phyloP scores from a whole-genome alignment of 176 grass and related monocot genomes.

The Carex parvula region DNA sequence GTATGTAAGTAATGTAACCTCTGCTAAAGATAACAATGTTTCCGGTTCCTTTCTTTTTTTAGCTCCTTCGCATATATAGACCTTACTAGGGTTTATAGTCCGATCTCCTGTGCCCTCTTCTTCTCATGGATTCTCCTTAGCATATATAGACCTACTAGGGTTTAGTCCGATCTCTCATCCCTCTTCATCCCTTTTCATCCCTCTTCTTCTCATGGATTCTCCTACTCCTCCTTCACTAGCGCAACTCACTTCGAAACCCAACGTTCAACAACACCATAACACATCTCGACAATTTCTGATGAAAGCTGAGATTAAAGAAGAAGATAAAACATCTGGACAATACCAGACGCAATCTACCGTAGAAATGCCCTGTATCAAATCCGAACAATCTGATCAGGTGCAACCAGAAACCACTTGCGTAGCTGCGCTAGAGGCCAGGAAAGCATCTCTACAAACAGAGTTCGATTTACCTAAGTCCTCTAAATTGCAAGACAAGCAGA shows the following conservation, averaged over 20 bases:
- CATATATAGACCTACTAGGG: not conserved
- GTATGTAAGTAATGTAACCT: not conserved
- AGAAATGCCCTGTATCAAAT: not conserved
- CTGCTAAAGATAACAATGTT: not conserved
- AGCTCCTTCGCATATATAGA: not conserved
- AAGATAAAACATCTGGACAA: not conserved
- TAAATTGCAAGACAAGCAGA: not conserved
- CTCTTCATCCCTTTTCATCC: no score
- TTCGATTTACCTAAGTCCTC: not conserved
- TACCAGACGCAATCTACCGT: not conserved
- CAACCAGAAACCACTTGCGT: not conserved
- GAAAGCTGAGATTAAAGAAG: not conserved
- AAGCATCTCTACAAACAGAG: not conserved
- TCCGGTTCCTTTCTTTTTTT: not conserved
- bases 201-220: not conserved
- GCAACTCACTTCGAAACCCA: not conserved
- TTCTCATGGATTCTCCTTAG: not conserved
- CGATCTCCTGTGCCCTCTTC: not conserved
- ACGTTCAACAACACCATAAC: not conserved
- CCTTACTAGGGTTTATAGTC: not conserved
- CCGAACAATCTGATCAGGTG: not conserved
- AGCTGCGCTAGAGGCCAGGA: not conserved
- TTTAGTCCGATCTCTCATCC: not conserved
- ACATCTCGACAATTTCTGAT: not conserved
- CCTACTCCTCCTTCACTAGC: not conserved